phyloP scores from a whole-genome alignment of 2,329 filamentous ascomycete species.

The Elsinoe batatas region DNA sequence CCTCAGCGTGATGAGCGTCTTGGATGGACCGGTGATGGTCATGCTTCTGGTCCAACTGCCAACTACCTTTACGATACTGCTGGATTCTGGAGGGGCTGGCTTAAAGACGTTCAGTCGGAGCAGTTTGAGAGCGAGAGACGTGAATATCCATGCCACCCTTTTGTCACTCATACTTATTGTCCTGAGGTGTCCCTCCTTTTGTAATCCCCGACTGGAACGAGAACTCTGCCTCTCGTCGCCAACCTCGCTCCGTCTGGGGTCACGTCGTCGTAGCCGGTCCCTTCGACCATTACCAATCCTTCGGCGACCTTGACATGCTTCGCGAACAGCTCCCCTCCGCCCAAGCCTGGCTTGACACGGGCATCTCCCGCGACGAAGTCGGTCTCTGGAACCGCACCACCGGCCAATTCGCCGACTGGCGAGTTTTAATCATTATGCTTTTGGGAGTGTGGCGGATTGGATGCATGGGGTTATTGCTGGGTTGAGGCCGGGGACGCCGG shows the following conservation, averaged over 20 bases:
- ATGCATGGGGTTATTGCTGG: slow-evolving; percentile 38
- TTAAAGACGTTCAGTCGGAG: slow-evolving; percentile 37
- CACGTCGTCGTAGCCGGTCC: slow-evolving; percentile 31
- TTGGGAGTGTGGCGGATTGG: slow-evolving; percentile 42
- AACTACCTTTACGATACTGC: slow-evolving; percentile 46
- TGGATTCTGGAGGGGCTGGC: slow-evolving; percentile 43
- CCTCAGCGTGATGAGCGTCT: slow-evolving; percentile 47
- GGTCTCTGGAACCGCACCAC: slow-evolving; percentile 28
- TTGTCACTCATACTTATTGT: slow-evolving; percentile 45
- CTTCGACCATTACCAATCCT: slow-evolving; percentile 27
- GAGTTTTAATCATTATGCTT: slow-evolving; percentile 43
- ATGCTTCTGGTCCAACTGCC: slow-evolving; percentile 42
- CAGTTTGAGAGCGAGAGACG: slow-evolving; percentile 20
- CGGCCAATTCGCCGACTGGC: slow-evolving; percentile 35
- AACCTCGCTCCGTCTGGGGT: slow-evolving; percentile 30
- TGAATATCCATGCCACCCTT: slow-evolving; percentile 23
- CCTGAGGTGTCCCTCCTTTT: slow-evolving; percentile 22
- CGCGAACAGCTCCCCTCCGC: slow-evolving; percentile 29
- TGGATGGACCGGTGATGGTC: slow-evolving; percentile 45
- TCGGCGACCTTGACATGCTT: slow-evolving; percentile 28
- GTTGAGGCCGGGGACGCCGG: slow-evolving; percentile 30
- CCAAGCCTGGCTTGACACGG: slow-evolving; percentile 30
- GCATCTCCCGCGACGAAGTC: slow-evolving; percentile 24
- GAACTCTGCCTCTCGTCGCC: slow-evolving; percentile 19
- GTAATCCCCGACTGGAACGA: slow-evolving; percentile 18